Evolutionary conservation across 306 rosid species (phyloP).

Genomic region (Cicer chorassanicum): DNA sequence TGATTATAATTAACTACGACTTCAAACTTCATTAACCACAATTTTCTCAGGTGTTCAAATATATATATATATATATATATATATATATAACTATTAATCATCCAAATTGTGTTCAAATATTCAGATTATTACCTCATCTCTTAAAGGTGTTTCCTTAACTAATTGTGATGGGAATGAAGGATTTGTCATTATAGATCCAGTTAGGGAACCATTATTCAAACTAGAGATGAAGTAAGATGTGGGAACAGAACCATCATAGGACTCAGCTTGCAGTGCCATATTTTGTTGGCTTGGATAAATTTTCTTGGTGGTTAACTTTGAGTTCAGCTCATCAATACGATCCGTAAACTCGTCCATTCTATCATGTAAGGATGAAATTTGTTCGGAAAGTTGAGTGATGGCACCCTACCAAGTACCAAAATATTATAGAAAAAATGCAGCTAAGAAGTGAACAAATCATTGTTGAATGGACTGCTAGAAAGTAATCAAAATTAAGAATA

Average conservation of each 20-base stretch:
- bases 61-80: too few species aligned
- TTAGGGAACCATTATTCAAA: conserved; percentile 68
- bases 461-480: conserved; percentile 8
- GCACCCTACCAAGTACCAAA: conserved; percentile 52
- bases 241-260: conserved; percentile 75
- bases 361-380: conserved; percentile 88
- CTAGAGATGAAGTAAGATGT: conserved; percentile 69
- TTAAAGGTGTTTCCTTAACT: conserved; percentile 67
- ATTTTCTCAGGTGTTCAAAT: too few species aligned
- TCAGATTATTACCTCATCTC: conserved; percentile 64
- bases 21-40: too few species aligned
- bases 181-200: conserved; percentile 68
- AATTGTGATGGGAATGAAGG: conserved; percentile 72
- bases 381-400: conserved; percentile 77
- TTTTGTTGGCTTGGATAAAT: conserved; percentile 73
- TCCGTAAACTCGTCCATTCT: conserved; percentile 86
- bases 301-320: conserved; percentile 64
- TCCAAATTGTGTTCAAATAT: too few species aligned
- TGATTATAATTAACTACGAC: too few species aligned
- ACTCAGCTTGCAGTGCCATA: conserved; percentile 70
- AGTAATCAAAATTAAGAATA: conserved; percentile 29
- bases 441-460: background rate
- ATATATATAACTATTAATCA: too few species aligned
- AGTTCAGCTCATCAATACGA: conserved; percentile 83
- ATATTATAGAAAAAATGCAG: conserved; percentile 31